Evolutionary conservation across 2,329 filamentous ascomycete species (phyloP).

Genomic region (Bretziella fagacearum): DNA sequence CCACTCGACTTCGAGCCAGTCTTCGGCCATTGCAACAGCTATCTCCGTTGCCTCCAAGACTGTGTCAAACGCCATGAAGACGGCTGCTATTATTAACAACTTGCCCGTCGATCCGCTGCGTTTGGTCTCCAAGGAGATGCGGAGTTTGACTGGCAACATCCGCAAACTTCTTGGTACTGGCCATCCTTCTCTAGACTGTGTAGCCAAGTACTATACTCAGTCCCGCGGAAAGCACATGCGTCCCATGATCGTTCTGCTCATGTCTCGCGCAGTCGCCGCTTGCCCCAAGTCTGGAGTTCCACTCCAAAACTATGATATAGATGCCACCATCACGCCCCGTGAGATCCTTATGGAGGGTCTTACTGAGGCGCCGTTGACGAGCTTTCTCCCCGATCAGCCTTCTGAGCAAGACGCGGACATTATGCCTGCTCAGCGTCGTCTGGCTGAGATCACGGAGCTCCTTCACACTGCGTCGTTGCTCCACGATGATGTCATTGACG

Average conservation of each 20-base stretch:
- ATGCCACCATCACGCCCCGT: constrained; percentile 37
- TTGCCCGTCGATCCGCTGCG: constrained; percentile 75
- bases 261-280: constrained; percentile 83
- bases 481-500: constrained; percentile 96
- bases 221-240: constrained; percentile 94
- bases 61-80: constrained; percentile 48
- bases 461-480: constrained; percentile 94
- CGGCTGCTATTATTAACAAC: constrained; percentile 39
- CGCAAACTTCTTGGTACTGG: constrained; percentile 83
- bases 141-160: constrained; percentile 87
- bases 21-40: constrained; percentile 60
- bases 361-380: constrained; percentile 31
- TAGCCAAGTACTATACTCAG: constrained; percentile 95
- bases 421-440: constrained; percentile 75
- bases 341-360: constrained; percentile 63
- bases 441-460: constrained; percentile 92
- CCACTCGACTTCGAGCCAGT: constrained; percentile 29
- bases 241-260: constrained; percentile 84
- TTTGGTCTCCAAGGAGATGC: constrained; percentile 90
- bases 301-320: constrained; percentile 29
- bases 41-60: constrained; percentile 54
- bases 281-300: constrained; percentile 37
- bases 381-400: constrained; percentile 26
- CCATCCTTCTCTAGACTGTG: constrained; percentile 83
- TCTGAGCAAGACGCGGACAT: constrained; percentile 42